Percentiles rank a stretch among this genome's conserved stretches.
Conservation (phyloP, 192 early-diverging fungal genomes). For the Lobosporangium transversale region DNA sequence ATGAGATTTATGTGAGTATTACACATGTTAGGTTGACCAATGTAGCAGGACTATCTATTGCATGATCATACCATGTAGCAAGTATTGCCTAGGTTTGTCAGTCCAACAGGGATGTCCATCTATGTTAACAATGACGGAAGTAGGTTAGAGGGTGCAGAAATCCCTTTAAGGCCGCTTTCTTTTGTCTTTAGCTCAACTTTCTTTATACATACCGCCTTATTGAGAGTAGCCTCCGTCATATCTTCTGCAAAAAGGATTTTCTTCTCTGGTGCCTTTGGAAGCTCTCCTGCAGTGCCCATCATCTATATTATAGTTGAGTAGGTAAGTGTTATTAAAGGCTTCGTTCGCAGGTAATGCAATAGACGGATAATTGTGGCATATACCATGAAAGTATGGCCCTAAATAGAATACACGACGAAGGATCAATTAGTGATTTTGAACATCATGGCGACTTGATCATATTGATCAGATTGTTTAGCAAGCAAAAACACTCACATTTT, state of each 20-base stretch:
- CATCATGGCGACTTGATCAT: neutral
- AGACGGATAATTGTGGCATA: too few species aligned
- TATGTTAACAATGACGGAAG: slow-evolving; percentile 49
- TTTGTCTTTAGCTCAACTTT: too few species aligned
- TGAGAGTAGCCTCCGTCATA: slow-evolving; percentile 88
- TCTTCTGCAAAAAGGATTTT: slow-evolving; percentile 88
- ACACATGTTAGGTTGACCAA: too few species aligned
- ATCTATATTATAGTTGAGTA: slow-evolving; percentile 77
- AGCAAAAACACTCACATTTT: slow-evolving; percentile 62
- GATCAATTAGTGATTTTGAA: neutral
- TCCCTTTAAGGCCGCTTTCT: too few species aligned
- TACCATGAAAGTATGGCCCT: slow-evolving; percentile 52
- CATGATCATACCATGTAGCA: slow-evolving; percentile 74
- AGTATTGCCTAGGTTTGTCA: slow-evolving; percentile 94
- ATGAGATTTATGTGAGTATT: too few species aligned
- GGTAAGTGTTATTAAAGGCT: too few species aligned
- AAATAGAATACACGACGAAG: neutral
- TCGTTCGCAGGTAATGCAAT: too few species aligned
- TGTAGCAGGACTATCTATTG: too few species aligned
- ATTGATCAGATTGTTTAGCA: neutral
- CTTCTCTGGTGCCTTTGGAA: slow-evolving; percentile 83
- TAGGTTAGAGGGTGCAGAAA: too few species aligned
- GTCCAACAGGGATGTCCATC: slow-evolving; percentile 91
- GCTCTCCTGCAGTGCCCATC: slow-evolving; percentile 96
- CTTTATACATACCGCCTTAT: slow-evolving; percentile 75